phyloP scores from a whole-genome alignment of 208 protist genomes.

The Histomonas meleagridis region DNA sequence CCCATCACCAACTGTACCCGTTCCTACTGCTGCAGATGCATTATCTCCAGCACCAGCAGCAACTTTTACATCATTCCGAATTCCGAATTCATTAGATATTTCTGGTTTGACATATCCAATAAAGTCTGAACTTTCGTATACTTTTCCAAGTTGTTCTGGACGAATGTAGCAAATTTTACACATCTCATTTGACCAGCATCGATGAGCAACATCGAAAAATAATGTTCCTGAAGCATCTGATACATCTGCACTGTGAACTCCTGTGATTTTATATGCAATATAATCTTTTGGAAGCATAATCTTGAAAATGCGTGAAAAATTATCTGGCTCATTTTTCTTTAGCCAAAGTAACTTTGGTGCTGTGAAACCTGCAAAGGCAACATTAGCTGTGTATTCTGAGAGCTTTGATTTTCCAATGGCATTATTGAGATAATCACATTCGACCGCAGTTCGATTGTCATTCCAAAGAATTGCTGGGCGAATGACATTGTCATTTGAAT shows the following conservation, averaged over 20 bases:
- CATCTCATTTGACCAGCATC: background rate
- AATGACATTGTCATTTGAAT: conserved; percentile 22
- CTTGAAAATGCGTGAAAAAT: background rate
- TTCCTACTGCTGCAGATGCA: background rate
- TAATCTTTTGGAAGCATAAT: conserved; percentile 36
- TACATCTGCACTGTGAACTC: background rate
- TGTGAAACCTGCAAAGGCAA: conserved; percentile 3
- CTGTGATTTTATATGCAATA: background rate
- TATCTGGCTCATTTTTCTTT: background rate
- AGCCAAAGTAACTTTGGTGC: conserved; percentile 9
- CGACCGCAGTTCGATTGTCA: conserved; percentile 8
- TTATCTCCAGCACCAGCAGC: conserved; percentile 31
- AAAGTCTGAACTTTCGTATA: background rate
- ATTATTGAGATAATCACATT: conserved; percentile 30
- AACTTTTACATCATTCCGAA: background rate
- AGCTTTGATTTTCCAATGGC: background rate
- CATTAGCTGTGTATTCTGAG: background rate
- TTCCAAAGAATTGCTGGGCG: background rate
- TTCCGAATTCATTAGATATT: background rate
- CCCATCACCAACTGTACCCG: background rate
- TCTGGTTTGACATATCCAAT: background rate
- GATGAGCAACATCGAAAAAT: background rate
- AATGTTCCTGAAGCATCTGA: conserved; percentile 33
- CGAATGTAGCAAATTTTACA: no score
- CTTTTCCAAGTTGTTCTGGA: no score